Evolutionary conservation across 1,284 basidiomycete genomes (phyloP), one percentile per base, ranked within the genome.

Genomic region (Papiliotrema terrestris): DNA sequence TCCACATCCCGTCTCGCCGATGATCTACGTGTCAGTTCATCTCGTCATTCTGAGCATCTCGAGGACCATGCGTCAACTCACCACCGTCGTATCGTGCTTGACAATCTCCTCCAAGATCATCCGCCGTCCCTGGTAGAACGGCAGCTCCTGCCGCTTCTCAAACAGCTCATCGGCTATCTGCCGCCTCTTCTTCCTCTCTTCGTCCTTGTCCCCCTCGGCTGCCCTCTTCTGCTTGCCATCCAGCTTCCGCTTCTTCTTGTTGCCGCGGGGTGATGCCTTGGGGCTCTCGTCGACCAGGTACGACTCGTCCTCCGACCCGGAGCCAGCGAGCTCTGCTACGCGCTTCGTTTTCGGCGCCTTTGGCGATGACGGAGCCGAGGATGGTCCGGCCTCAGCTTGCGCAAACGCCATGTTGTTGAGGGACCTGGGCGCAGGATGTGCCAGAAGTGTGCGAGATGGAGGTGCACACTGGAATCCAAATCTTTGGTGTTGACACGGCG

Each of bases 1-100:
- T 59, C 95, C 95, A 25, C 92, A 96, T 37, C 95, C 96, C 0
- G 95, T 98, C 78, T 98, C 95, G 51, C 94, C 95, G 17, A 98
- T 81, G 23, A 98, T 82, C 74, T 76, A 37, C 29, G 17, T 9
- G n/a, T 15, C 41, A 17, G 48, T 39, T 32, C 39, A 15, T 37
- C 36, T 35, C 48, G 15, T 11, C 19, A n/a, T 22, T 20, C 22
- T 9, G 8, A 38, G 11, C n/a, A 6, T 19, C 19, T 8, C 36
- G 37, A 13, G 11, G 11, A 5, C 29, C 29, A 11, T 32, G 11
- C 29, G 11, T n/a, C 29, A 8, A 61, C 73, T 53, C 54, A 75
- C 75, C 49, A 98, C 86, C 1, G 89, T 88, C 3, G 96, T 91
- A 72, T 96, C 89, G 74, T 95, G 85, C 45, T 83, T 78, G 43